Evolutionary conservation across 768 basidiomycete species (phyloP).

Genomic region (Hortiboletus flavorubellus): DNA sequence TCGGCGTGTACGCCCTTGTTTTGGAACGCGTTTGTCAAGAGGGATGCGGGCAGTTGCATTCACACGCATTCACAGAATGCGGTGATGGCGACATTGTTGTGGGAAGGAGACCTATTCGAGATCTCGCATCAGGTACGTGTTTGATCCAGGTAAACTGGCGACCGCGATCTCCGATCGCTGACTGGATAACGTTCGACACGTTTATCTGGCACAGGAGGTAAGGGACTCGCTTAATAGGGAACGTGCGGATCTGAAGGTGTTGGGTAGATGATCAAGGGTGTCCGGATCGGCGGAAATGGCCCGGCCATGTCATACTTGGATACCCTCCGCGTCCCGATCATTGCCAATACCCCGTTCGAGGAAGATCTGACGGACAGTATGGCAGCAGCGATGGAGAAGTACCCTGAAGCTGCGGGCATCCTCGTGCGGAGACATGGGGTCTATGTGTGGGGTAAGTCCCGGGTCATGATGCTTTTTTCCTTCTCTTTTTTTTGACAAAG

Average conservation of each 20-base stretch:
- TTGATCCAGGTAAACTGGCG: neutral
- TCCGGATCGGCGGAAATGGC: constrained; percentile 74
- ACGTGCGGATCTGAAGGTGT: neutral
- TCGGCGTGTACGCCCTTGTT: constrained; percentile 88
- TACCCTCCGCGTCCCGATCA: constrained; percentile 82
- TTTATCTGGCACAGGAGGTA: constrained; percentile 39
- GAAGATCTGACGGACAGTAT: constrained; percentile 88
- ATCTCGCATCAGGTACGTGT: constrained; percentile 74
- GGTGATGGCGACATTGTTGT: constrained; percentile 83
- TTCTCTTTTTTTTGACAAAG: neutral
- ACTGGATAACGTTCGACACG: neutral
- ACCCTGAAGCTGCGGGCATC: constrained; percentile 75
- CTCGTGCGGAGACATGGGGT: constrained; percentile 79
- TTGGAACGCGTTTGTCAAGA: constrained; percentile 85
- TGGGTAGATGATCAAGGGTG: constrained; percentile 85
- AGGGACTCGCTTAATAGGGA: neutral
- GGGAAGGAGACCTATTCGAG: constrained; percentile 63
- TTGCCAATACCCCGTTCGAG: constrained; percentile 88
- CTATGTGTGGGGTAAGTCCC: constrained; percentile 77
- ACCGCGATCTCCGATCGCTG: constrained; percentile 2
- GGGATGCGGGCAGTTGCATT: constrained; percentile 81
- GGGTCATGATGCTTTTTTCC: neutral
- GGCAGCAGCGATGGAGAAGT: constrained; percentile 77
- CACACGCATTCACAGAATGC: constrained; percentile 91
- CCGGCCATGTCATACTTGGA: constrained; percentile 78